Percentiles rank a stretch among this genome's conserved stretches.
Evolutionary conservation across 345 rosid genomes (phyloP).

Genomic region (Eucalyptus pauciflora): DNA sequence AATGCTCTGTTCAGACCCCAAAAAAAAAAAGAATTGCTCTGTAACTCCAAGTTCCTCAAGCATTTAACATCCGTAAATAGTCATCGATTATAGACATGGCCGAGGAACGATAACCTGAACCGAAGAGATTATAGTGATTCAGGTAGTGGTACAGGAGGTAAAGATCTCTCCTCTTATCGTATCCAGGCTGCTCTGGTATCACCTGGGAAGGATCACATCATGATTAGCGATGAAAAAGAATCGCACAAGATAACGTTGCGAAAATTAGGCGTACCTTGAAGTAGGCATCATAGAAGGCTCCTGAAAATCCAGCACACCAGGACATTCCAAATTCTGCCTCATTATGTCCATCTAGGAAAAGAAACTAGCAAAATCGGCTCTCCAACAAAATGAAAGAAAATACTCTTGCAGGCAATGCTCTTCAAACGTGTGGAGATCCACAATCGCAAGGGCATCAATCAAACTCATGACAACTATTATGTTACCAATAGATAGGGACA

Average conservation of each 20-base stretch:
- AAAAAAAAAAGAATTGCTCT: not conserved
- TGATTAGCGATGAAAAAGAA: not conserved
- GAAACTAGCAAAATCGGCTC: not conserved
- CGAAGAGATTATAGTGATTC: slow-evolving; percentile 91
- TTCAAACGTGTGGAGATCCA: not conserved
- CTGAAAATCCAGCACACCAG: slow-evolving; percentile 92
- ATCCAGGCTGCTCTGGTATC: slow-evolving; percentile 76
- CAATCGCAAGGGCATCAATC: not conserved
- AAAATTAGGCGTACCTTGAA: slow-evolving; percentile 41
- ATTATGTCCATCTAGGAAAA: slow-evolving; percentile 60
- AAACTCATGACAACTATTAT: not conserved
- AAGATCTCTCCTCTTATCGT: slow-evolving; percentile 69
- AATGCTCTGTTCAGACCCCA: not conserved
- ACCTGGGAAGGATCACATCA: slow-evolving; percentile 18
- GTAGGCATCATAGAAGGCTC: slow-evolving; percentile 67
- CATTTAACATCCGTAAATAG: slow-evolving; percentile 49
- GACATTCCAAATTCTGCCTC: slow-evolving; percentile 99
- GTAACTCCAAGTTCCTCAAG: not conserved
- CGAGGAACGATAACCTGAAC: slow-evolving; percentile 77
- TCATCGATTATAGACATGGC: slow-evolving; percentile 68
- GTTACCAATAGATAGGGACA: not conserved
- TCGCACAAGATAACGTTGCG: not conserved
- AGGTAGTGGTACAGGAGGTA: slow-evolving; percentile 83
- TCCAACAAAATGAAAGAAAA: not conserved
- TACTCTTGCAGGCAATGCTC: not conserved